Evolutionary conservation across 2,329 filamentous ascomycete genomes (phyloP).

Genomic region (Alternaria ethzedia): DNA sequence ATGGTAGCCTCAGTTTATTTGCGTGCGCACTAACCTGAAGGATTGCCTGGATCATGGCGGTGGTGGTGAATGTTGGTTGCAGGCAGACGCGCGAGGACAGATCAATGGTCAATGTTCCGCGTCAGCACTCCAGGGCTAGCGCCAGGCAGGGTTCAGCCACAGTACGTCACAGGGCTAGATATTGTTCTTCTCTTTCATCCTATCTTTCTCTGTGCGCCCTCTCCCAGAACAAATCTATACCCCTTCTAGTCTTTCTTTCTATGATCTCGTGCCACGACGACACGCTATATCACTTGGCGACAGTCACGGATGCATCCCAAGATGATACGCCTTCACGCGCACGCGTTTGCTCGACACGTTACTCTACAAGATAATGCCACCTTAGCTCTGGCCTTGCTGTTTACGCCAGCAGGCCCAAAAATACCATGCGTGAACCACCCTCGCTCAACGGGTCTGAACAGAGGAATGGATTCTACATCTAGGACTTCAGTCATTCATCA

Average conservation of each 20-base stretch:
- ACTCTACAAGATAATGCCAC: background rate
- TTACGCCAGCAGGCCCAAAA: background rate
- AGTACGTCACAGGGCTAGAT: background rate
- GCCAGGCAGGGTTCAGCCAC: constrained; percentile 7
- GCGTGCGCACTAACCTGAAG: constrained; percentile 33
- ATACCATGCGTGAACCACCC: background rate
- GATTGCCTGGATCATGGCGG: constrained; percentile 47
- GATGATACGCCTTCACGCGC: background rate
- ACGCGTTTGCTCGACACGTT: background rate
- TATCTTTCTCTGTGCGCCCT: background rate
- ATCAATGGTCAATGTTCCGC: constrained; percentile 13
- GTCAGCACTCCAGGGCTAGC: constrained; percentile 11
- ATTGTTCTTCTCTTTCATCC: background rate
- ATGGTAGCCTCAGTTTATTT: background rate
- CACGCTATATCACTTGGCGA: background rate
- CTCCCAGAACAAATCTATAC: background rate
- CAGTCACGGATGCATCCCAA: background rate
- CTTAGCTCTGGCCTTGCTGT: background rate
- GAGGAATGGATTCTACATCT: background rate
- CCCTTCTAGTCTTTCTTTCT: background rate
- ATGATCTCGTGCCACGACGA: background rate
- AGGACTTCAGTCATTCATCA: background rate
- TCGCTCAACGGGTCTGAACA: background rate
- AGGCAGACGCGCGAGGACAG: constrained; percentile 31
- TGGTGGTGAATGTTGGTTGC: constrained; percentile 7